Conservation (phyloP, 345 rosid genomes). For the Citrus mangshanensis region DNA sequence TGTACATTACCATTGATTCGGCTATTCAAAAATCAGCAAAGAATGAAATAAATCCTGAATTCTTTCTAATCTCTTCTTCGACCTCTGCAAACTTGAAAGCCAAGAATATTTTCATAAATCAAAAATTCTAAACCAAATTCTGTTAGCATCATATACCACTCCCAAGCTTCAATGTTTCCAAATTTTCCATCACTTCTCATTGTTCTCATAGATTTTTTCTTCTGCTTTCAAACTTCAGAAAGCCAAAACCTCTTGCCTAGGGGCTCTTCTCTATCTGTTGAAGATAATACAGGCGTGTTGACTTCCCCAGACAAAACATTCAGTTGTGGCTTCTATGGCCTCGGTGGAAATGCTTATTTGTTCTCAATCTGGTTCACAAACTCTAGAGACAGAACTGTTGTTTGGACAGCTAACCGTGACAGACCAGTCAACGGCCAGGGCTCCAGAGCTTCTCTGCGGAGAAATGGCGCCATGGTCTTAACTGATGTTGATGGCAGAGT, state of each 20-base stretch:
- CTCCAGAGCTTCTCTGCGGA: constrained; percentile 28
- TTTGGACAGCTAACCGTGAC: constrained; percentile 48
- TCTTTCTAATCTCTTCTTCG: no score
- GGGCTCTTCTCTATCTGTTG: constrained; percentile 33
- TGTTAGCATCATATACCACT: background rate
- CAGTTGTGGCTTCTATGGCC: constrained; percentile 39
- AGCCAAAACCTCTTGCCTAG: background rate
- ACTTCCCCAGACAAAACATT: constrained; percentile 32
- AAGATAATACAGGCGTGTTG: constrained; percentile 21
- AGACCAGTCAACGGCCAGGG: constrained; percentile 39
- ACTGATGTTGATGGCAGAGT: constrained; percentile 29
- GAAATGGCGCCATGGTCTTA: constrained; percentile 31
- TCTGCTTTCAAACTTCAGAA: constrained; percentile 9
- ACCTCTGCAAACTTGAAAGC: no score
- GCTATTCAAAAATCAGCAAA: no score
- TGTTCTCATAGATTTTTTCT: constrained; percentile 5
- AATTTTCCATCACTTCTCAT: background rate
- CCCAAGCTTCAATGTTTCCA: background rate
- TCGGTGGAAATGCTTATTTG: constrained; percentile 39
- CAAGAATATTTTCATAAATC: no score
- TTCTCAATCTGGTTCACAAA: constrained; percentile 42
- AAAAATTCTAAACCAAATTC: no score
- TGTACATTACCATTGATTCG: no score
- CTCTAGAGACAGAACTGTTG: constrained; percentile 27
- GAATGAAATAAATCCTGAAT: no score